phyloP scores from a whole-genome alignment of 148 eudicot species.

The Rhododendron ovatum region DNA sequence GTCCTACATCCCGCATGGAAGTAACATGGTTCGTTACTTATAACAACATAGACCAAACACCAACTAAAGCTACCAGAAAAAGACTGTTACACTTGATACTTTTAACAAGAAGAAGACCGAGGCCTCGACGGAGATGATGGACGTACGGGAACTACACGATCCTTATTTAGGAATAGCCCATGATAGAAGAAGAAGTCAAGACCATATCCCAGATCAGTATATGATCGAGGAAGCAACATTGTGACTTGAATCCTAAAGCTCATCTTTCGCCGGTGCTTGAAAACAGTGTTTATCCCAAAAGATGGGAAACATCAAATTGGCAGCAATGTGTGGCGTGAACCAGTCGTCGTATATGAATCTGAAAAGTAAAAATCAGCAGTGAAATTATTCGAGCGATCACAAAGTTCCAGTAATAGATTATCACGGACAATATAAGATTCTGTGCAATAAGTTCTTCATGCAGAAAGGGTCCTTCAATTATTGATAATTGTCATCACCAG shows the following conservation, averaged over 20 bases:
- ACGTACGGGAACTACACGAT: too few relatives aligned
- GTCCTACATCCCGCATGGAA: neutral
- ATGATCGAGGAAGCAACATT: neutral
- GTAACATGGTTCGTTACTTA: neutral
- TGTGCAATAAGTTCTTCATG: too few relatives aligned
- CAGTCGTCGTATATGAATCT: slow-evolving; percentile 84
- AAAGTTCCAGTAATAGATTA: neutral
- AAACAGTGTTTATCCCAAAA: slow-evolving; percentile 79
- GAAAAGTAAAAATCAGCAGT: slow-evolving; percentile 6
- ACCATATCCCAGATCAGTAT: too few relatives aligned
- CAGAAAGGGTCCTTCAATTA: too few relatives aligned
- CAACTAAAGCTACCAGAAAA: neutral
- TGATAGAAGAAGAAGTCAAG: neutral
- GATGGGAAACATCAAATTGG: slow-evolving; percentile 62
- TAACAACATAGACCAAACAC: neutral
- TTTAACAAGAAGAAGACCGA: neutral
- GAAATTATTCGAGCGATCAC: neutral
- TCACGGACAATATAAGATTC: neutral
- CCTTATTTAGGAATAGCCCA: too few relatives aligned
- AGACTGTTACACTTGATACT: neutral
- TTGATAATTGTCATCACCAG: neutral
- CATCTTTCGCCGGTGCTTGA: slow-evolving; percentile 51
- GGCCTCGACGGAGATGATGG: too few relatives aligned
- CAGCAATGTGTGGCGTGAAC: slow-evolving; percentile 83
- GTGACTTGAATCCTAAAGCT: slow-evolving; percentile 45